phyloP scores from a whole-genome alignment of 805 yeast species.

The Hanseniaspora hatyaiensis region DNA sequence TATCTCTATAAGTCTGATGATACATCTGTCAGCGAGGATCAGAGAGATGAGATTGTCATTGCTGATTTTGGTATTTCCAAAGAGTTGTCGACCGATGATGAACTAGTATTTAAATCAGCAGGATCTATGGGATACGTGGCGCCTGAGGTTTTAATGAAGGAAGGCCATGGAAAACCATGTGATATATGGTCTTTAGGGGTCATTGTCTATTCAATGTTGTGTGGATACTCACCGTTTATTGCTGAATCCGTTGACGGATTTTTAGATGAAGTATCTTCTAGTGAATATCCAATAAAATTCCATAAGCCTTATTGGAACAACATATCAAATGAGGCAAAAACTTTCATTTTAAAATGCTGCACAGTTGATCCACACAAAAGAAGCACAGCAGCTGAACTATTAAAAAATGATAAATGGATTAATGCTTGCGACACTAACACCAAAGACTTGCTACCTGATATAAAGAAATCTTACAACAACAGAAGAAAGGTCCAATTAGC shows the following conservation, averaged over 20 bases:
- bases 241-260: conserved; percentile 76
- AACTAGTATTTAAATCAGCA: conserved; percentile 57
- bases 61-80: conserved; percentile 97
- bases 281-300: conserved; percentile 66
- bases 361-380: conserved; percentile 56
- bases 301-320: conserved; percentile 79
- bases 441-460: conserved; percentile 64
- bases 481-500: conserved; percentile 76
- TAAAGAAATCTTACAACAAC: conserved; percentile 73
- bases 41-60: conserved; percentile 61
- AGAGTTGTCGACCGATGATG: conserved; percentile 47
- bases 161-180: conserved; percentile 90
- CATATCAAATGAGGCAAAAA: conserved; percentile 68
- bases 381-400: conserved; percentile 53
- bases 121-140: conserved; percentile 97
- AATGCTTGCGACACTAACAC: conserved; percentile 30
- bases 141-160: conserved; percentile 73
- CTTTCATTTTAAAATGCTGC: conserved; percentile 60
- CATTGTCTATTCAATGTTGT: conserved; percentile 74
- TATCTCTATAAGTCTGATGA: conserved; percentile 59
- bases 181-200: conserved; percentile 95
- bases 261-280: conserved; percentile 59
- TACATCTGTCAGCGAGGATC: conserved; percentile 46
- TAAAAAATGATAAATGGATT: conserved; percentile 64
- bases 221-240: conserved; percentile 87